Conservation (phyloP, 768 basidiomycete genomes). For the Kwoniella botswanensis region DNA sequence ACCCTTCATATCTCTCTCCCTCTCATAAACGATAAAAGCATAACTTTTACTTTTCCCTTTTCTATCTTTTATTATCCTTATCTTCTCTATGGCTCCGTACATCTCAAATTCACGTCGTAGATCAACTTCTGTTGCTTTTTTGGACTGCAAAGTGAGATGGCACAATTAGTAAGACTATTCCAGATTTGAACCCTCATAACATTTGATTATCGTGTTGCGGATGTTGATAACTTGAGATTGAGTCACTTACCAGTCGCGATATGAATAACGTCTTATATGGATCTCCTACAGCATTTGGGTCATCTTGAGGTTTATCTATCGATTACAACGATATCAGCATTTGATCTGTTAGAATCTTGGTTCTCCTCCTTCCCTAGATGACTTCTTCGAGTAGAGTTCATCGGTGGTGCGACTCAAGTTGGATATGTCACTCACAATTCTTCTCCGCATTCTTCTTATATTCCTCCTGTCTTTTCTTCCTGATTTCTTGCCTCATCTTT, state of each 20-base stretch:
- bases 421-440: constrained; percentile 67
- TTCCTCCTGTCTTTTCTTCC: constrained; percentile 56
- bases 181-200: too few relatives aligned
- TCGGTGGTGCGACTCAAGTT: background rate
- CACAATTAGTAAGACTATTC: background rate
- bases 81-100: constrained; percentile 91
- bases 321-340: background rate
- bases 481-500: constrained; percentile 53
- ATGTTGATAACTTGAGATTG: too few relatives aligned
- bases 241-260: constrained; percentile 73
- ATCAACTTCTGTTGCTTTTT: constrained; percentile 87
- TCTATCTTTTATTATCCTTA: constrained; percentile 89
- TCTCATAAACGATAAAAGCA: constrained; percentile 96
- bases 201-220: too few relatives aligned
- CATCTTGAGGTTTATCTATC: constrained; percentile 89
- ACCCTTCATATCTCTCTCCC: constrained; percentile 99
- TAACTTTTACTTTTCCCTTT: constrained; percentile 87
- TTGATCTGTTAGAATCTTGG: constrained; percentile 12
- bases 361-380: background rate
- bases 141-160: constrained; percentile 66
- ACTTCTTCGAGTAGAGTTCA: too few relatives aligned
- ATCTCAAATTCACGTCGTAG: constrained; percentile 93
- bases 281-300: constrained; percentile 87
- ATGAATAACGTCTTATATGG: constrained; percentile 99
- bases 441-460: constrained; percentile 60